These are phyloP conservation scores for Scutellaria minor DNA, from an alignment of 257 asterid species.

Conservation along the genomic window DNA sequence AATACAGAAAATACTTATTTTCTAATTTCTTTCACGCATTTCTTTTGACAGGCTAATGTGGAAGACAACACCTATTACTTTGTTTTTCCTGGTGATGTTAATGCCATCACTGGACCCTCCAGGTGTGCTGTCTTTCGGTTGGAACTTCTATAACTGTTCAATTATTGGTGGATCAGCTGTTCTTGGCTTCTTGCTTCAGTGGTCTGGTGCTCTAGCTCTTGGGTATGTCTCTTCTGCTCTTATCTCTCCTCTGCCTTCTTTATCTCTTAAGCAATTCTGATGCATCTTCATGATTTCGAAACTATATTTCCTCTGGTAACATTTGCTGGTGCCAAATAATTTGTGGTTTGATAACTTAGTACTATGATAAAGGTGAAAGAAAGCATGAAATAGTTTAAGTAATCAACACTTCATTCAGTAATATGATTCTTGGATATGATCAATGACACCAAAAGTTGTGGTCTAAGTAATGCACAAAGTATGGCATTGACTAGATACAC, in stretches of 20 bases:
- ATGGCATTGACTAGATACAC: background rate
- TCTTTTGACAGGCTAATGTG: conserved; percentile 81
- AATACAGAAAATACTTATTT: conserved; percentile 6
- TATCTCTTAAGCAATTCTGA: background rate
- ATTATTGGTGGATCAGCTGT: conserved; percentile 79
- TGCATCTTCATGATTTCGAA: conserved; percentile 6
- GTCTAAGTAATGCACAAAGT: background rate
- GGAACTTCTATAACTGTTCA: conserved; percentile 65
- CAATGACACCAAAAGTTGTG: background rate
- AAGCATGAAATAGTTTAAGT: background rate
- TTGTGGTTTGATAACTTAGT: background rate
- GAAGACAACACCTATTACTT: conserved; percentile 94
- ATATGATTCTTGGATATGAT: background rate
- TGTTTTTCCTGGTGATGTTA: conserved; percentile 84
- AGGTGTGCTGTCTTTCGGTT: conserved; percentile 73
- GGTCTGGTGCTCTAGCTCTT: conserved; percentile 99
- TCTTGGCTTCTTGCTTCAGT: conserved; percentile 96
- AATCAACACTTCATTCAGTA: background rate
- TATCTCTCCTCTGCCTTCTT: conserved; percentile 10
- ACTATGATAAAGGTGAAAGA: background rate
- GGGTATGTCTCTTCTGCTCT: conserved; percentile 58
- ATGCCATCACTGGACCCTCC: conserved; percentile 99
- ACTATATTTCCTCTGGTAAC: conserved; percentile 6
- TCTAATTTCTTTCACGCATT: background rate
- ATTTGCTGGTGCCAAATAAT: background rate